Conservation (phyloP, 1,284 basidiomycete genomes). For the Ceratobasidium sp. region DNA sequence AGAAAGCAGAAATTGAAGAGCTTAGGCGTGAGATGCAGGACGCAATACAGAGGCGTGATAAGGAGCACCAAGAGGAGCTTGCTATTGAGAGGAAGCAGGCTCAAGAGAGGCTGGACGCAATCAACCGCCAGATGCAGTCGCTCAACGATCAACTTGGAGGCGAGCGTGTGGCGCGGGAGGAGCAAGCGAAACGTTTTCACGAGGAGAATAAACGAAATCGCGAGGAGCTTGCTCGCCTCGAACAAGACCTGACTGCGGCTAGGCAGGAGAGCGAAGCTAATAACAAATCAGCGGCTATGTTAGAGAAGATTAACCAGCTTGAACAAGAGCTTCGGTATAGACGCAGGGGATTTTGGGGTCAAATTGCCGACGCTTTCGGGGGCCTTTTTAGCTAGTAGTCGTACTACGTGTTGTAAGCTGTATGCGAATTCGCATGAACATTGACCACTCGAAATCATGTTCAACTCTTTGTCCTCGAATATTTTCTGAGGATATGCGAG, state of each 20-base stretch:
- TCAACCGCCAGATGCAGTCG: background rate
- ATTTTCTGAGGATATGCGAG: too few species aligned
- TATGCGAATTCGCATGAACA: too few species aligned
- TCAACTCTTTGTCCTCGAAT: too few species aligned
- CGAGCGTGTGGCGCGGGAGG: background rate
- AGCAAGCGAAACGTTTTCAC: background rate
- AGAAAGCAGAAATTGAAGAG: background rate
- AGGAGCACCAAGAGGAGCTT: conserved; percentile 12
- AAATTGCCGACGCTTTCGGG: background rate
- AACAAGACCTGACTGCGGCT: background rate
- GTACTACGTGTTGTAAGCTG: too few species aligned
- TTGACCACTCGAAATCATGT: too few species aligned
- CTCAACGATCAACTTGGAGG: background rate
- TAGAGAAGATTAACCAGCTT: background rate
- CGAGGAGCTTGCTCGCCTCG: background rate
- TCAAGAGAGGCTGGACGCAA: background rate
- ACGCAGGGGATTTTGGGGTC: background rate
- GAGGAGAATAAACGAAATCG: background rate
- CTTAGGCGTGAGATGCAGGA: conserved; percentile 14
- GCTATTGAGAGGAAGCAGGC: background rate
- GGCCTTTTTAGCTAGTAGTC: background rate
- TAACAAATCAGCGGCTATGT: background rate
- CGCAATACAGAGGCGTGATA: background rate
- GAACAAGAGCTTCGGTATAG: background rate
- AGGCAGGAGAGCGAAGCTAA: background rate